Evolutionary conservation across 805 yeast genomes (phyloP), one percentile per base, ranked within the genome.

Genomic region (Starmerella potacharoeniae): DNA sequence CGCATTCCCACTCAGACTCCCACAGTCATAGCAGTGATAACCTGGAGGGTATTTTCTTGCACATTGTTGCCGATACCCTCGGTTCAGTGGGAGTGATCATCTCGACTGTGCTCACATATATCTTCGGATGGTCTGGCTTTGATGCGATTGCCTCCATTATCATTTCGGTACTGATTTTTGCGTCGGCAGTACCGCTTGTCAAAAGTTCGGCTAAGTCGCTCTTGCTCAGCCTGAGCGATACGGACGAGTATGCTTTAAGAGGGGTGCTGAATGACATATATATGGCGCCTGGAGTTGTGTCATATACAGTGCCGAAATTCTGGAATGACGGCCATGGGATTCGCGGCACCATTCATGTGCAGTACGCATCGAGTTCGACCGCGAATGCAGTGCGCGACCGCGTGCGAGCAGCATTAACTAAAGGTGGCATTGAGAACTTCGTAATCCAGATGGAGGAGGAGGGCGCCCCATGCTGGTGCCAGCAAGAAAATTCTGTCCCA

Each of bases 11-110:
- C 33, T 29, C 60, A 6, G 57, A 56, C 56, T 40, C 42, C 22
- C 64, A 58, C n/a, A 29, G 57, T 31, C 57, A 55, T 37, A 37
- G 53, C n/a, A 77, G 80, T 61, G 83, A 79, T 43, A 91, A 91
- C 67, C 86, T 91, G 95, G 82, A 84, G 55, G 99, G 99, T 13
- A 87, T 93, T 5, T 93, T 93, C 64, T 72, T 93, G 46, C 99
- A 93, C 63, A 86, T 93, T 34, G 67, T 93, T 46, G 99, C 99
- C 0, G 99, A 93, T 64, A 90, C 97, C 0, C 72, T 93, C 42
- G 99, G 99, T 0, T 91, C 97, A 0, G 95, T 90, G 0, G 97
- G 97, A 6, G 99, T 95, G 16, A 90, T 93, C n/a, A 69, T 88
- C 1, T 89, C 97, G 0, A 91, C 98, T 0, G 53, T 88, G 5